Conservation (phyloP, 805 yeast species). For the Barnettozyma sucrosica region DNA sequence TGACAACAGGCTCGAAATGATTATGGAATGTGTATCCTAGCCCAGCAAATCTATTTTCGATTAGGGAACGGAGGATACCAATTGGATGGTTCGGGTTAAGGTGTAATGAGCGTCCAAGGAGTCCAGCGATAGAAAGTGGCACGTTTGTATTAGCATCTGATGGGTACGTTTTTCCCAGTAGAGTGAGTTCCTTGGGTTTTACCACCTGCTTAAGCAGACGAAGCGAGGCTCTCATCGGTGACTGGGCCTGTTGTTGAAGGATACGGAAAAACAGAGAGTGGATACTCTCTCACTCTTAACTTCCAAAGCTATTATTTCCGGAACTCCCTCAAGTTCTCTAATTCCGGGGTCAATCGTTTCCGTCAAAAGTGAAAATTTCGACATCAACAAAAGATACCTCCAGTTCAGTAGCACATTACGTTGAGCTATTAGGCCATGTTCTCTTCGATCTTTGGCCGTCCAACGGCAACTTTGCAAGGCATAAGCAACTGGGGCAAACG, state of each 20-base stretch:
- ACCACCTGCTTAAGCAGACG: constrained; percentile 1
- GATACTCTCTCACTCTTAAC: too few relatives aligned
- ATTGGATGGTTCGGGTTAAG: constrained; percentile 76
- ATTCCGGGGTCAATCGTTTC: background rate
- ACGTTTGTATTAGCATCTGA: constrained; percentile 84
- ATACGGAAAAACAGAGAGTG: too few relatives aligned
- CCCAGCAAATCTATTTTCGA: constrained; percentile 60
- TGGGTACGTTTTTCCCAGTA: constrained; percentile 46
- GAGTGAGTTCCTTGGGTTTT: constrained; percentile 15
- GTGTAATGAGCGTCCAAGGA: constrained; percentile 72
- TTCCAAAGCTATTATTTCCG: background rate
- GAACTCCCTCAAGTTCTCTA: background rate
- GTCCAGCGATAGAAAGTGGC: constrained; percentile 61
- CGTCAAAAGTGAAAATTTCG: background rate
- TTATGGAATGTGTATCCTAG: constrained; percentile 75
- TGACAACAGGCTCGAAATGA: constrained; percentile 77
- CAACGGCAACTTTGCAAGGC: background rate
- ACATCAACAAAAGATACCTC: background rate
- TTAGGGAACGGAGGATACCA: constrained; percentile 71
- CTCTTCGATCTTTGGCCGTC: constrained; percentile 1
- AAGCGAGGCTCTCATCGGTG: background rate
- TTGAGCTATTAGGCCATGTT: background rate
- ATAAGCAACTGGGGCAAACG: constrained; percentile 19
- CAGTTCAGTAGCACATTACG: too few relatives aligned
- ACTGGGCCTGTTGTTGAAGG: background rate